These are phyloP conservation scores for Sporothrix variecibatus DNA, from an alignment of 2,329 filamentous ascomycete species.

Conservation along the genomic window DNA sequence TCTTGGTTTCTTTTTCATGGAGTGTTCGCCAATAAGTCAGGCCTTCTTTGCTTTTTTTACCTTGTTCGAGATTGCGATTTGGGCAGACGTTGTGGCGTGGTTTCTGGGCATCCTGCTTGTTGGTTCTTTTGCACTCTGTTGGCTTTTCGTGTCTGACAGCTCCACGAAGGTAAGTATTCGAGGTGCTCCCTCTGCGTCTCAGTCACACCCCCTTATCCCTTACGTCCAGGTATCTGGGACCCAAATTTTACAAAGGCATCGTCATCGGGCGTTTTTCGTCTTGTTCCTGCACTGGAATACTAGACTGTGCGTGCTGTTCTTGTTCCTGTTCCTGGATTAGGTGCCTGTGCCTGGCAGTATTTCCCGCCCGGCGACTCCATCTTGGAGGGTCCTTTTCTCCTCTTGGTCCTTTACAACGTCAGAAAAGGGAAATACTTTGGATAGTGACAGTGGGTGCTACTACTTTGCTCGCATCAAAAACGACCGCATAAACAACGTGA, in stretches of 20 bases:
- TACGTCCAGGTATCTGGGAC: not conserved
- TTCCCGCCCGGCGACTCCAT: not conserved
- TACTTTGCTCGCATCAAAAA: not conserved
- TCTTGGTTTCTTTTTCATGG: not conserved
- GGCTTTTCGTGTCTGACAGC: not conserved
- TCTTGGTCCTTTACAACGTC: not conserved
- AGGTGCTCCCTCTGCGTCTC: not conserved
- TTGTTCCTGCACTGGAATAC: not conserved
- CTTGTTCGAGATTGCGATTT: not conserved
- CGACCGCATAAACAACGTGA: not conserved
- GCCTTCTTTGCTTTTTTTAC: not conserved
- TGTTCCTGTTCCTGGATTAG: not conserved
- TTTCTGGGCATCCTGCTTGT: not conserved
- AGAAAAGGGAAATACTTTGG: slow-evolving; percentile 6
- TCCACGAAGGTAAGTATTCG: too few species aligned
- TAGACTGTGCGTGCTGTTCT: not conserved
- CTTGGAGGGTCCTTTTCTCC: not conserved
- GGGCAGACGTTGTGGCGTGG: not conserved
- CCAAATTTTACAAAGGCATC: slow-evolving; percentile 2
- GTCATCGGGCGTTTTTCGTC: slow-evolving; percentile 8
- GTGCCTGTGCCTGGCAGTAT: slow-evolving; percentile 2
- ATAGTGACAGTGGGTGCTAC: not conserved
- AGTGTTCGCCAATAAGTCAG: not conserved
- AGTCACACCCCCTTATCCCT: slow-evolving; percentile 6
- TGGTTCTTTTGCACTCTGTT: not conserved